Base-by-base conservation (phyloP, 805 yeast species). In the Yarrowia phangngaensis region DNA sequence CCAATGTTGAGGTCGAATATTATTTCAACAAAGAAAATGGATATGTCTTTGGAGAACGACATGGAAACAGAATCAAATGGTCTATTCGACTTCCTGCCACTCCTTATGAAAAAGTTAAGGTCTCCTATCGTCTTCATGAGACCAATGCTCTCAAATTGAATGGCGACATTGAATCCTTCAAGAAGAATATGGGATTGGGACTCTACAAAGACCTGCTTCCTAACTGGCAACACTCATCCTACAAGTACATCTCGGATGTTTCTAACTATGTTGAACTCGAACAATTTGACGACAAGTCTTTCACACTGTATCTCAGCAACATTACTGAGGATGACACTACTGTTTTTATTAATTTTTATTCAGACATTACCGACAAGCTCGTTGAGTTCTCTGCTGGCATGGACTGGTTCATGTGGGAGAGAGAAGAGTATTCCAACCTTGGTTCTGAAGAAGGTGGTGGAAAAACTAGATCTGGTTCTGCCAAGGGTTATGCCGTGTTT, bases 321-420 rank as follows among this genome's bases (percentile, higher is more conserved):
- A 41, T 41, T n/a, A 34, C 48, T 28, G 11, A 26, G 19, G 35
- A 41, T 4, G 35, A 41, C 8, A 15, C 20, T 13, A 30, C 35
- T n/a, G 48, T 41, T 28, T 28, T 20, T 34, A 2, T 41, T 12
- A 8, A 13, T 14, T 41, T 41, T 20, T 22, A 20, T 22, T 41
- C 48, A 12, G 35, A 20, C 9, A 29, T 41, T 11, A 8, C 14
- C 16, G 2, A 9, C 16, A 14, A 15, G 22, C 35, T 15, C 22
- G 35, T 29, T 4, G 9, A 15, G 33, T 41, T 20, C 48, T 2
- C 27, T 28, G 22, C 20, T 35, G 15, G 23, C 17, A 41, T 41
- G 35, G 20, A 41, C 28, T 41, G 28, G 32, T 28, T 41, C 16
- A 7, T 20, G 27, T 41, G 48, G 48, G 28, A 41, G 22, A 12